Conservation (phyloP, 2,329 filamentous ascomycete species). For the Didymella keratinophila region DNA sequence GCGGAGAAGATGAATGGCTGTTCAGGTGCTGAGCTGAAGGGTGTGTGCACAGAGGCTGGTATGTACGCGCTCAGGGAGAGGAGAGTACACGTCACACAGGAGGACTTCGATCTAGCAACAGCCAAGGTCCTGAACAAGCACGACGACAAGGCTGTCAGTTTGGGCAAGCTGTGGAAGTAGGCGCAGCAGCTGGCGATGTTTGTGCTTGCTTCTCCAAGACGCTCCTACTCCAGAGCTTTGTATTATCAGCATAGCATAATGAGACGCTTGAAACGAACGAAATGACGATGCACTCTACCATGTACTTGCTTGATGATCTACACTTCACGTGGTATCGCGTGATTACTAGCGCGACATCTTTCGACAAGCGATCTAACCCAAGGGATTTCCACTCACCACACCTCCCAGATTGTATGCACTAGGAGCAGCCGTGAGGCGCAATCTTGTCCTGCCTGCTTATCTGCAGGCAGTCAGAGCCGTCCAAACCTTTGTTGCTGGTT, state of each 20-base stretch:
- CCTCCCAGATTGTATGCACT: not conserved
- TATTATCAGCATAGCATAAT: conserved; percentile 28
- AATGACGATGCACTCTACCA: conserved; percentile 3
- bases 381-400: conserved; percentile 7
- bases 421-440: not conserved
- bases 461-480: not conserved
- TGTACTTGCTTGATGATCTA: not conserved
- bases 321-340: conserved; percentile 19
- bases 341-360: conserved; percentile 10
- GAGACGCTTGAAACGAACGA: conserved; percentile 20
- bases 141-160: conserved; percentile 94
- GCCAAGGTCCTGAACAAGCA: conserved; percentile 99
- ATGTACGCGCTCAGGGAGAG: conserved; percentile 97
- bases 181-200: not conserved
- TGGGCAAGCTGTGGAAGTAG: conserved; percentile 87
- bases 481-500: not conserved
- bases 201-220: conserved; percentile 6
- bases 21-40: conserved; percentile 96
- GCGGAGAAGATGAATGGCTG: conserved; percentile 99
- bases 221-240: conserved; percentile 15
- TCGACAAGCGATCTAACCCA: not conserved
- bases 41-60: conserved; percentile 96
- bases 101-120: conserved; percentile 97
- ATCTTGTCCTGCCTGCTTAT: conserved; percentile 3
- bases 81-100: conserved; percentile 96